Evolutionary conservation across 805 yeast genomes (phyloP).

Genomic region (Candida ipomoeae): DNA sequence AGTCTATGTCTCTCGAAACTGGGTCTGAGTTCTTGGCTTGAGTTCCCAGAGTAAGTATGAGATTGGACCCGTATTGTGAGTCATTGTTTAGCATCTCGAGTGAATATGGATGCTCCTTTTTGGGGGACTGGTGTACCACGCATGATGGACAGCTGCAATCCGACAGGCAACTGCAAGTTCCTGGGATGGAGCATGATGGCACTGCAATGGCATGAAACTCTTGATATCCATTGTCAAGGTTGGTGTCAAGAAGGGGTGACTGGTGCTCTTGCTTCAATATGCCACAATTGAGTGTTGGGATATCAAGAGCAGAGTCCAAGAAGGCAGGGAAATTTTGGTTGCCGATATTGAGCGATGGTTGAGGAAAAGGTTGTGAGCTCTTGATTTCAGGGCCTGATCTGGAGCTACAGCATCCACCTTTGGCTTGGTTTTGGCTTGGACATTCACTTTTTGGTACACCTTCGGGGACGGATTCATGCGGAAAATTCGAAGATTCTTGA

Average conservation of each 20-base stretch:
- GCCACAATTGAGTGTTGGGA: neutral
- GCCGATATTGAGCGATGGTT: neutral
- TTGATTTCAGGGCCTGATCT: neutral
- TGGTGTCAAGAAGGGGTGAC: neutral
- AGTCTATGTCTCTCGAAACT: slow-evolving; percentile 2
- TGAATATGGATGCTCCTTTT: slow-evolving; percentile 5
- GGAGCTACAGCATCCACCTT: neutral
- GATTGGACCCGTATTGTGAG: slow-evolving; percentile 12
- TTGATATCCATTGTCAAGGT: neutral
- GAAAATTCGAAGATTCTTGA: neutral
- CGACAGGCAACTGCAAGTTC: slow-evolving; percentile 35
- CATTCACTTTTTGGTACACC: neutral
- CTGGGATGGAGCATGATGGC: slow-evolving; percentile 33
- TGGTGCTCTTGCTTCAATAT: slow-evolving; percentile 1
- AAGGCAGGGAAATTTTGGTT: neutral
- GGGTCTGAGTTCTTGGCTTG: neutral
- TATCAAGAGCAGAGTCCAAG: neutral
- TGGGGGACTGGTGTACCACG: slow-evolving; percentile 25
- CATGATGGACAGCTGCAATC: slow-evolving; percentile 38
- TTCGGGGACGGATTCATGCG: neutral
- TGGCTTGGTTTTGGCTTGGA: neutral
- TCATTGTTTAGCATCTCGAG: slow-evolving; percentile 12
- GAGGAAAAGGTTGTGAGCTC: neutral
- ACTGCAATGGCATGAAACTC: slow-evolving; percentile 25
- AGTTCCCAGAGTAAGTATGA: slow-evolving; percentile 8